Percentiles rank a stretch among this genome's conserved stretches.
phyloP scores from a whole-genome alignment of 2,329 filamentous ascomycete species.

The Huntiella moniliformis region DNA sequence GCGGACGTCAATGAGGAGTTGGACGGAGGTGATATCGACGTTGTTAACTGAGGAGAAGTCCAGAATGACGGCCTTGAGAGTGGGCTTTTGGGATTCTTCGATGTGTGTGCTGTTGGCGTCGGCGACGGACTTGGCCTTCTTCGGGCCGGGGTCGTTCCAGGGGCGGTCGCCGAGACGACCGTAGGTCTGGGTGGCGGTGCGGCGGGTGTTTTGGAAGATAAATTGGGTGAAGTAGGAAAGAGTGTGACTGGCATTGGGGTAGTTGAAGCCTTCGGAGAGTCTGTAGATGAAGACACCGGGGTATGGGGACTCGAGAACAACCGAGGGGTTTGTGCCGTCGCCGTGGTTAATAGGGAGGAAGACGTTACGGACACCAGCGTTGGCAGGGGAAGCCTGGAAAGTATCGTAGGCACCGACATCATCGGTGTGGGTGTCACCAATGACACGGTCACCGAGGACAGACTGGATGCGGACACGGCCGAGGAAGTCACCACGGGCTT shows the following conservation, averaged over 20 bases:
- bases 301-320: slow-evolving; percentile 63
- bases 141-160: slow-evolving; percentile 84
- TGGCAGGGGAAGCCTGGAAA: slow-evolving; percentile 23
- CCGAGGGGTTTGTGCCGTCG: slow-evolving; percentile 78
- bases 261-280: slow-evolving; percentile 89
- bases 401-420: slow-evolving; percentile 36
- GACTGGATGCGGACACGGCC: slow-evolving; percentile 69
- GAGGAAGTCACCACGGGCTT: slow-evolving; percentile 60
- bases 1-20: slow-evolving; percentile 82
- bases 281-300: slow-evolving; percentile 93
- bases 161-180: slow-evolving; percentile 56
- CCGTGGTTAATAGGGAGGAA: slow-evolving; percentile 73
- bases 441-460: slow-evolving; percentile 55
- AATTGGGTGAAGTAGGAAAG: slow-evolving; percentile 57
- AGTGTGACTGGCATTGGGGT: slow-evolving; percentile 80
- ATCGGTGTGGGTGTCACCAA: slow-evolving; percentile 38
- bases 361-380: slow-evolving; percentile 43
- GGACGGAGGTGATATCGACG: slow-evolving; percentile 80
- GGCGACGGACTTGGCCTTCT: slow-evolving; percentile 20
- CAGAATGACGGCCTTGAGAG: slow-evolving; percentile 73
- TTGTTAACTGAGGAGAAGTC: slow-evolving; percentile 92
- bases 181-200: slow-evolving; percentile 53
- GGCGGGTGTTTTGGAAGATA: slow-evolving; percentile 53
- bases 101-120: slow-evolving; percentile 10
- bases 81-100: slow-evolving; percentile 35